phyloP scores from a whole-genome alignment of 1,284 basidiomycete genomes.

The Rhodotorula sp. region DNA sequence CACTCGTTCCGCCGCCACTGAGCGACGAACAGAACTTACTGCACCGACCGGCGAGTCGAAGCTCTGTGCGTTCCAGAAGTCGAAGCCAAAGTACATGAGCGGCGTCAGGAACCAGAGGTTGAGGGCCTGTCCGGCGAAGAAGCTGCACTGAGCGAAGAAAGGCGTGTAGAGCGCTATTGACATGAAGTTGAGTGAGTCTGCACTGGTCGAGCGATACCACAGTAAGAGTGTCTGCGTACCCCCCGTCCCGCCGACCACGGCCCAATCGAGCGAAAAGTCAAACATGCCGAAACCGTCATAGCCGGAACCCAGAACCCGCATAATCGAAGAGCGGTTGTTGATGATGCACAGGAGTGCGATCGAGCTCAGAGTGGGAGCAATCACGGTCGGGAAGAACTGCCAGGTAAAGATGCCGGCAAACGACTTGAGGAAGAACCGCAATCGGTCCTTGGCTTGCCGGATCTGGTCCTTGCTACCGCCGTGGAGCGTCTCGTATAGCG shows the following conservation, averaged over 20 bases:
- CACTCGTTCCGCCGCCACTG: too few species aligned
- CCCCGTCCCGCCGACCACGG: slow-evolving; percentile 43
- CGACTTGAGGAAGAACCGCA: slow-evolving; percentile 41
- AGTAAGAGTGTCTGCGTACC: neutral
- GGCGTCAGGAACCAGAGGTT: slow-evolving; percentile 52
- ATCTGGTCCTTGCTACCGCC: slow-evolving; percentile 43
- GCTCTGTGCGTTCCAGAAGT: slow-evolving; percentile 50
- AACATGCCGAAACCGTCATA: slow-evolving; percentile 52
- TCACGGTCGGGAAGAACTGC: slow-evolving; percentile 45
- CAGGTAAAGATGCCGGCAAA: slow-evolving; percentile 44
- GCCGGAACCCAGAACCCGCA: slow-evolving; percentile 48
- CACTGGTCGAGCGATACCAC: neutral
- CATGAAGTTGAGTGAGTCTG: too few species aligned
- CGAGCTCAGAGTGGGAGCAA: slow-evolving; percentile 50
- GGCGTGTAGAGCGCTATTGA: slow-evolving; percentile 37
- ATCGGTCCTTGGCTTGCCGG: slow-evolving; percentile 33
- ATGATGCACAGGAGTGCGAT: slow-evolving; percentile 51
- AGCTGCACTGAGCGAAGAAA: slow-evolving; percentile 41
- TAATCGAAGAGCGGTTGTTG: slow-evolving; percentile 44
- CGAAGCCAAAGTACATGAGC: slow-evolving; percentile 48
- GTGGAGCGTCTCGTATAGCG: slow-evolving; percentile 49
- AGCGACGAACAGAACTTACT: neutral
- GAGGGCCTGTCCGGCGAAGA: slow-evolving; percentile 32
- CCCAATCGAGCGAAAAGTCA: slow-evolving; percentile 47
- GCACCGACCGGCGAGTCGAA: slow-evolving; percentile 51